Conservation (phyloP, 2,329 filamentous ascomycete genomes). For the Ceratocystis albifundus region DNA sequence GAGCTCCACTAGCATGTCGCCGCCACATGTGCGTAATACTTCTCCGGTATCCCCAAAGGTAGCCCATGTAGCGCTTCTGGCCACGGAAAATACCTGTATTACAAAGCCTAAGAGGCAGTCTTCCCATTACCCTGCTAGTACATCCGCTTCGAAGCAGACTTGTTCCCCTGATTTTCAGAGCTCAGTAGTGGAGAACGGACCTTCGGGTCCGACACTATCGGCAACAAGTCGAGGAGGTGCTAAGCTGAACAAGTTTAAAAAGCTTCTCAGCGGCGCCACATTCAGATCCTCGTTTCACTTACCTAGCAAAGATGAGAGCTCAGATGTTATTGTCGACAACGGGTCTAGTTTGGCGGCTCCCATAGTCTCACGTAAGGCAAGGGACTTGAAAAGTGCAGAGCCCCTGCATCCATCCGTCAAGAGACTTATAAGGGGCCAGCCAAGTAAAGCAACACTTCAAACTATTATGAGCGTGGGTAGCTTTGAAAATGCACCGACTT, state of each 20-base stretch:
- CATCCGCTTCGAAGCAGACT: not conserved
- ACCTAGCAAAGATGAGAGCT: slow-evolving; percentile 21
- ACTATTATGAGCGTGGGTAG: slow-evolving; percentile 43
- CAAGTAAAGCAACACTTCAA: slow-evolving; percentile 39
- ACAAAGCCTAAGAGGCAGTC: slow-evolving; percentile 10
- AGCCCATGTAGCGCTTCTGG: slow-evolving; percentile 15
- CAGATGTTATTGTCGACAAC: slow-evolving; percentile 30
- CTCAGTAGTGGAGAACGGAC: not conserved
- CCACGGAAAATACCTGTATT: not conserved
- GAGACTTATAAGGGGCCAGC: slow-evolving; percentile 32
- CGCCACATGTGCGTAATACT: not conserved
- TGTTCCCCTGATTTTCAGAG: not conserved
- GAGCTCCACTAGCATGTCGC: not conserved
- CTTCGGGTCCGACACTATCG: not conserved
- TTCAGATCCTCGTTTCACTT: slow-evolving; percentile 24
- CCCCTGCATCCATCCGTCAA: slow-evolving; percentile 28
- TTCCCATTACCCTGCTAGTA: slow-evolving; percentile 12
- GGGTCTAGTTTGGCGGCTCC: slow-evolving; percentile 28
- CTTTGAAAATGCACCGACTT: slow-evolving; percentile 28
- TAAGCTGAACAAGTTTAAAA: slow-evolving; percentile 33
- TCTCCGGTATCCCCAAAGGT: not conserved
- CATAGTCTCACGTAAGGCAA: slow-evolving; percentile 25
- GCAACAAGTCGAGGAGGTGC: not conserved
- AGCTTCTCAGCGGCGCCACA: slow-evolving; percentile 31
- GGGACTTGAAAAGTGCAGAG: slow-evolving; percentile 31